Evolutionary conservation across 768 basidiomycete species (phyloP).

Genomic region (Calocybe cyanea): DNA sequence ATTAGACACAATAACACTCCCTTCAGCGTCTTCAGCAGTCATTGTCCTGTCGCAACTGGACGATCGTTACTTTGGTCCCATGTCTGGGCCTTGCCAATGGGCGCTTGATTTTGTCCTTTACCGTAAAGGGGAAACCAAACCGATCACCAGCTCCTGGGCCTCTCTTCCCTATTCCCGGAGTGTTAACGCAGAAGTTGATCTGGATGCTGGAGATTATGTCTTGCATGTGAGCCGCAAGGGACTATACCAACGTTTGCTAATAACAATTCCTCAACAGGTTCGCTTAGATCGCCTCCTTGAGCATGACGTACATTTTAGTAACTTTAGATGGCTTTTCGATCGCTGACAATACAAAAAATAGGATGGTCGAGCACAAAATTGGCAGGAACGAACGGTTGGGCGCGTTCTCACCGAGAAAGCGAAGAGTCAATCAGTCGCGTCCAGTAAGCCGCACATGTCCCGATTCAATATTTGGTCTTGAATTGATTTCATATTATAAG

Average conservation of each 20-base stretch:
- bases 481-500: constrained; percentile 10
- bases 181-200: constrained; percentile 22
- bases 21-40: constrained; percentile 24
- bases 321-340: not conserved
- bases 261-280: constrained; percentile 6
- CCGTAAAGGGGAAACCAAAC: constrained; percentile 27
- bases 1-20: constrained; percentile 32
- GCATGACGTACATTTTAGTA: not conserved
- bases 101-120: constrained; percentile 34
- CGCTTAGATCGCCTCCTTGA: constrained; percentile 12
- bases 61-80: constrained; percentile 27
- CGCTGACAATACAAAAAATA: not conserved
- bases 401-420: constrained; percentile 25
- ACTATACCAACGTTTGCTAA: not conserved
- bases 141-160: constrained; percentile 17
- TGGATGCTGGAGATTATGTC: constrained; percentile 25
- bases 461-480: not conserved
- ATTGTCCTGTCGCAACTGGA: constrained; percentile 37
- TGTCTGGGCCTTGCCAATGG: constrained; percentile 24
- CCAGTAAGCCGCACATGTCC: constrained; percentile 20
- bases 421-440: constrained; percentile 29
- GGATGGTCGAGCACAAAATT: constrained; percentile 7
- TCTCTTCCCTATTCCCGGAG: constrained; percentile 18
- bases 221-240: constrained; percentile 20
- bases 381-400: constrained; percentile 17